Evolutionary conservation across 73 alveolate genomes (phyloP).

Genomic region (Paramecium sonneborni): DNA sequence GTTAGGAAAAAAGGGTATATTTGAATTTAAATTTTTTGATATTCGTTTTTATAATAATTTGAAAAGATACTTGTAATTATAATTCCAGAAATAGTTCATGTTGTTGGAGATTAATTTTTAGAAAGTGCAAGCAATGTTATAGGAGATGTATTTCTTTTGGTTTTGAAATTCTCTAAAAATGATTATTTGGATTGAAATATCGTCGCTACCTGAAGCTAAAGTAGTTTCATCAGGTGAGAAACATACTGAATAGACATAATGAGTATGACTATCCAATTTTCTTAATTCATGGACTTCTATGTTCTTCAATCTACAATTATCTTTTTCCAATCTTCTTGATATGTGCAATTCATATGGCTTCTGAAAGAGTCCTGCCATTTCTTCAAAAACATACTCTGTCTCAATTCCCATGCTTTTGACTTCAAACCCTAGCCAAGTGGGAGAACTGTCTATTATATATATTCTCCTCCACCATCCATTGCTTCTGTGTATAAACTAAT

Average conservation of each 20-base stretch:
- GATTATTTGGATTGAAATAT: too few species aligned
- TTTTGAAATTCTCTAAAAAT: slow-evolving; percentile 81
- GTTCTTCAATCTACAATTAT: too few species aligned
- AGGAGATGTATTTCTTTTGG: slow-evolving; percentile 98
- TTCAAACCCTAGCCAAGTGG: slow-evolving; percentile 52
- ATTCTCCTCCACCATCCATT: slow-evolving; percentile 44
- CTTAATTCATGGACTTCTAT: too few species aligned
- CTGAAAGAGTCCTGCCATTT: slow-evolving; percentile 66
- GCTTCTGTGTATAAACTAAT: slow-evolving; percentile 62
- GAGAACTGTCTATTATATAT: background rate
- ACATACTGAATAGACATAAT: too few species aligned
- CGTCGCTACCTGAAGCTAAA: too few species aligned
- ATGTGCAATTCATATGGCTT: too few species aligned
- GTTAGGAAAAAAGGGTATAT: slow-evolving; percentile 81
- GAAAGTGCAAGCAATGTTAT: slow-evolving; percentile 98
- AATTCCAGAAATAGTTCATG: slow-evolving; percentile 95
- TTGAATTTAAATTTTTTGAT: slow-evolving; percentile 88
- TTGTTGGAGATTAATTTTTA: slow-evolving; percentile 83
- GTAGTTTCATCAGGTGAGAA: too few species aligned
- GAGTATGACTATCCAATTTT: too few species aligned
- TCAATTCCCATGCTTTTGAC: slow-evolving; percentile 51
- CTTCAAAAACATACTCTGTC: slow-evolving; percentile 78
- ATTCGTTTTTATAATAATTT: slow-evolving; percentile 83
- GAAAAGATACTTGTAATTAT: slow-evolving; percentile 92
- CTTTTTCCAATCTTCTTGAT: too few species aligned